Conservation (phyloP, 306 rosid genomes). For the Ceratonia siliqua region DNA sequence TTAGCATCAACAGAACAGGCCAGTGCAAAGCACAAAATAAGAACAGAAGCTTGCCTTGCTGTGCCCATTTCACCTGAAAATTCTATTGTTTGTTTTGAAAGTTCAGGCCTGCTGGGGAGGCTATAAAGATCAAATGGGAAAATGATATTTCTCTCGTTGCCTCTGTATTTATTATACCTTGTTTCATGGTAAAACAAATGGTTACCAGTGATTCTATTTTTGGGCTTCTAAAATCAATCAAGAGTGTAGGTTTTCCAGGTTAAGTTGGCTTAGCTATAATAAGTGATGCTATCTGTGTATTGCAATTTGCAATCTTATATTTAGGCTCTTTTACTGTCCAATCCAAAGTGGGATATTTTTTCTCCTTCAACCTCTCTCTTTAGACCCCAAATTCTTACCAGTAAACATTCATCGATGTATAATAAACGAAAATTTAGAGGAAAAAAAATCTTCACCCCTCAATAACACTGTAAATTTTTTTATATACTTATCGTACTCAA, state of each 20-base stretch:
- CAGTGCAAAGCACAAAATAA: constrained; percentile 37
- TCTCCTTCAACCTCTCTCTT: constrained; percentile 28
- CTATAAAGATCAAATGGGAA: constrained; percentile 10
- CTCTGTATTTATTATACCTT: constrained; percentile 32
- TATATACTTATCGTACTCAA: no score
- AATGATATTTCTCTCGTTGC: constrained; percentile 29
- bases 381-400: background rate
- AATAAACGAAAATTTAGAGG: no score
- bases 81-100: background rate
- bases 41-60: constrained; percentile 25
- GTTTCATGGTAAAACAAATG: constrained; percentile 22
- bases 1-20: background rate
- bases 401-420: no score
- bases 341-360: constrained; percentile 5
- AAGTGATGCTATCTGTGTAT: constrained; percentile 8
- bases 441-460: no score
- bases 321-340: background rate
- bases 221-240: constrained; percentile 33
- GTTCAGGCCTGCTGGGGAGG: constrained; percentile 51
- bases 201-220: constrained; percentile 23
- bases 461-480: no score
- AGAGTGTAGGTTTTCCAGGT: constrained; percentile 21
- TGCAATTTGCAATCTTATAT: background rate
- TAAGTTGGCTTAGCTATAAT: constrained; percentile 24
- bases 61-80: constrained; percentile 48